Evolutionary conservation across 2,329 filamentous ascomycete species (phyloP), one percentile per base, ranked within the genome.

Genomic region (Penicillium sp.): DNA sequence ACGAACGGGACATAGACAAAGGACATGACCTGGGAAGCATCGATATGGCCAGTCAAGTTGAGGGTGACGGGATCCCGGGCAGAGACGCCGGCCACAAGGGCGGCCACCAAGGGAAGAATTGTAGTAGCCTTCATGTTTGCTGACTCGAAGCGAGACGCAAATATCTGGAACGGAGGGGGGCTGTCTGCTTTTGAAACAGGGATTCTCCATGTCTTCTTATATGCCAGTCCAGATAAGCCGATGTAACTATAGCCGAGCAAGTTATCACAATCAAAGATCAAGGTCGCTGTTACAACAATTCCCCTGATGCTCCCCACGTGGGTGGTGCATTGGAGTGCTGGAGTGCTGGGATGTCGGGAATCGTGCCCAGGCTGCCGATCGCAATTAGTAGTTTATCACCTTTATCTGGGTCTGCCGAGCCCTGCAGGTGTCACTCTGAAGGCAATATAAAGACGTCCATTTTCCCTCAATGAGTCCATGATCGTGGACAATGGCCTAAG

Each of bases 1-100:
- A 61, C 43, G 52, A 68, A 55, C 10, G 53, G 41, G 17, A 55
- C 66, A 48, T 68, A 69, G 49, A 67, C 63, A 52, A 66, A 69
- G 37, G 61, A 61, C 43, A 66, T 60, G 38, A 68, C 57, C 43
- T 67, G 37, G 28, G 62, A 60, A 6, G 62, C 50, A 25, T 65
- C 52, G 34, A 57, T 51, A 25, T 57, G 45, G 4, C 47, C 55
- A 35, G 55, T 52, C 49, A 52, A 39, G 20, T 38, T 52, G 49
- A 52, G 49, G 22, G 34, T 67, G 47, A 69, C 51, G 34, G 55
- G 49, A 31, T 7, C 25, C 15, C 43, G 43, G 31, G 43, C 43
- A 31, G 25, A 47, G 22, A 31, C 43, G 4, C 43, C 22, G 14
- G 14, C 43, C 43, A 31, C 25, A 5, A 47, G 22, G 43, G 25